phyloP scores from a whole-genome alignment of 1,284 basidiomycete species.

The Melampsora americana region DNA sequence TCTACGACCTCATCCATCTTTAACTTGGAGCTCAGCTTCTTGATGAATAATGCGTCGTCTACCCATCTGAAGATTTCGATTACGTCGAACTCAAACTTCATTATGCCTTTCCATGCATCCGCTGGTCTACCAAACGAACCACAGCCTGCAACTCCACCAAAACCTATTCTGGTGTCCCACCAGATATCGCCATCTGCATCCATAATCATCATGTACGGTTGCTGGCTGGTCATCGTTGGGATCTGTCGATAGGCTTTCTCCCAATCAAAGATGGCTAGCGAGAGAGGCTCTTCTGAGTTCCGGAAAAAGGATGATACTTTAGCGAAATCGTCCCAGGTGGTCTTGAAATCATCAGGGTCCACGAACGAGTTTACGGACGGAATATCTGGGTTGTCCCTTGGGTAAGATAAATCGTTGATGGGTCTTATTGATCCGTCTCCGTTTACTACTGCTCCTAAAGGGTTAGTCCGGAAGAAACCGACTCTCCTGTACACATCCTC shows the following conservation, averaged over 20 bases:
- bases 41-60: background rate
- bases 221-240: background rate
- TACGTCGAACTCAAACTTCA: too few species aligned
- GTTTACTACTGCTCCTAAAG: background rate
- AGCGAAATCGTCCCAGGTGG: conserved; percentile 13
- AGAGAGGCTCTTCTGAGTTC: background rate
- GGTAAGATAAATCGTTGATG: conserved; percentile 7
- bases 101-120: too few species aligned
- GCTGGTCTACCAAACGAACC: background rate
- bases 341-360: background rate
- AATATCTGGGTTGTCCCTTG: background rate
- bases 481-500: background rate
- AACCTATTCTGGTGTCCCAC: background rate
- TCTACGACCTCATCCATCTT: background rate
- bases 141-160: too few species aligned
- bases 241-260: conserved; percentile 18
- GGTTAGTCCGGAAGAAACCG: conserved; percentile 6
- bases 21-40: background rate
- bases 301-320: background rate
- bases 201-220: background rate
- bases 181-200: background rate
- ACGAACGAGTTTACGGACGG: conserved; percentile 12
- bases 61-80: conserved; percentile 8
- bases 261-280: too few species aligned
- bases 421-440: conserved; percentile 6